Evolutionary conservation across 2,329 filamentous ascomycete genomes (phyloP).

Genomic region (Talaromyces verruculosus): DNA sequence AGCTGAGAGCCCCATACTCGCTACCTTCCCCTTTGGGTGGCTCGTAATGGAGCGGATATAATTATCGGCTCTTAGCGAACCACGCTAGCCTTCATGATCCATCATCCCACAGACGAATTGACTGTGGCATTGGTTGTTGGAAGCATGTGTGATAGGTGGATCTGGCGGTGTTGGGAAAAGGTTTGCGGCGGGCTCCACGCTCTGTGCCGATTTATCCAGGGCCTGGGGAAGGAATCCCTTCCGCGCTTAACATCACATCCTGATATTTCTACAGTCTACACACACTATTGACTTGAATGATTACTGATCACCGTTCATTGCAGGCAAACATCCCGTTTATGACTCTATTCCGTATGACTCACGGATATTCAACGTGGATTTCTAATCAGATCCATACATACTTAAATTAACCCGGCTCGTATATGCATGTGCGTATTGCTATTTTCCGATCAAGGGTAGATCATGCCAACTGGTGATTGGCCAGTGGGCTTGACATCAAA

Average conservation of each 20-base stretch:
- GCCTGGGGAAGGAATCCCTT: not conserved
- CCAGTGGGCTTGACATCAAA: too few relatives aligned
- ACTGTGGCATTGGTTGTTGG: not conserved
- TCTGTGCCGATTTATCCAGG: constrained; percentile 32
- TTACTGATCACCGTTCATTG: not conserved
- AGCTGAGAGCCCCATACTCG: not conserved
- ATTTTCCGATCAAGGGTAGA: not conserved
- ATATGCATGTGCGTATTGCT: not conserved
- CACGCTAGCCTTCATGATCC: not conserved
- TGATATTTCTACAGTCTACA: not conserved
- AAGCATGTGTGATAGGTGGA: not conserved
- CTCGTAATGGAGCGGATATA: not conserved
- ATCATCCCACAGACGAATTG: not conserved
- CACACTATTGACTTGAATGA: not conserved
- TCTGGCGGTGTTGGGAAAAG: not conserved
- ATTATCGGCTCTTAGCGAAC: not conserved
- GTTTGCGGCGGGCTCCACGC: constrained; percentile 5
- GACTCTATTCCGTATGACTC: not conserved
- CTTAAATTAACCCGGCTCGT: not conserved
- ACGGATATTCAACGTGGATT: not conserved
- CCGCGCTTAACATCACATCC: not conserved
- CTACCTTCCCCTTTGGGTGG: not conserved
- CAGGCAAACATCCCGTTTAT: too few relatives aligned
- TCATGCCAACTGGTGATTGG: too few relatives aligned
- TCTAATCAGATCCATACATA: not conserved